Base-by-base conservation (phyloP, 176 grass and related monocot genomes). In the Hordeum marinum region DNA sequence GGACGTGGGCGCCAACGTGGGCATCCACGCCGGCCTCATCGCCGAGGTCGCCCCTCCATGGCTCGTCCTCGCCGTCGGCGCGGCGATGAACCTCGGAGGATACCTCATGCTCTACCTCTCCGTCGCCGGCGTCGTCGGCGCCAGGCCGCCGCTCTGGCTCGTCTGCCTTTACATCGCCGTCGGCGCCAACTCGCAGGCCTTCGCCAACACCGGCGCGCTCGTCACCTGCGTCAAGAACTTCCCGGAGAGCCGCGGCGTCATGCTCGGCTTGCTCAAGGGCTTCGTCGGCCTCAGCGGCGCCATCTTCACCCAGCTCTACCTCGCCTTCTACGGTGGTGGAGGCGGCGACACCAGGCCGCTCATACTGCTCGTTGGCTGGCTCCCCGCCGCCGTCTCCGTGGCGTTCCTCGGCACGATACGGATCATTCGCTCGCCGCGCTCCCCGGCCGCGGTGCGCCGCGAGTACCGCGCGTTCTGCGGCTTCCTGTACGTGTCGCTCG, bases 141-240 rank as follows among this genome's bases (percentile, higher is more conserved):
- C 45, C 8, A 0, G 7, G 4, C 29, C 87, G 2, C 83, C 63
- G 9, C 73, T 88, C 8, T 94, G 89, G 94, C 78, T 89, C 62
- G 83, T 94, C 26, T 97, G 91, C 87, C 65, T 97, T 40, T 94
- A 90, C 74, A 97, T 97, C 80, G 90, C 87, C 39, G 75, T 94
- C 37, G 94, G 94, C 29, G 89, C 94, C 35, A 97, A 97, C 82
- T 97, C 94, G 18, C 94, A 97, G 87, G 68, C 91, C 10, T 97
- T 97, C 59, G 82, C 94, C 75, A 97, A 97, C 85, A 97, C 91
- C 26, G 89, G 94, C 43, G 89, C 91, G 9, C 87, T 97, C 24
- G 91, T 94, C 48, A 93, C 76, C 65, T 88, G 80, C 82, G 94
- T 97, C 63, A 93, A 90, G 87, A 97, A 97, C 85, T 97, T 97